phyloP scores from a whole-genome alignment of 306 rosid species.

The Prunus dulcis region DNA sequence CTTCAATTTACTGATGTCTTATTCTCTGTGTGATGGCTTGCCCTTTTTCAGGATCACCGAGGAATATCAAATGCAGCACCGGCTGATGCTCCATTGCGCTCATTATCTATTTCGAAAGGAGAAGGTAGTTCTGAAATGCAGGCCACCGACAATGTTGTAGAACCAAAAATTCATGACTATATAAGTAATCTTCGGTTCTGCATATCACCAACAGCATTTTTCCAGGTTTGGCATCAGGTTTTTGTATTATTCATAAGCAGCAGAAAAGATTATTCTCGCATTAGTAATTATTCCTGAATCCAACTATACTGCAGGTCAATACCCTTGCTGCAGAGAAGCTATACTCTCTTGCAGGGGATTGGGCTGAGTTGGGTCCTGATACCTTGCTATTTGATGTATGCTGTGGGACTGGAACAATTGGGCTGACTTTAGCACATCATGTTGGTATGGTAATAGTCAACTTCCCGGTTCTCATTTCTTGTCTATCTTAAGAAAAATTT shows the following conservation, averaged over 20 bases:
- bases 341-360: constrained; percentile 94
- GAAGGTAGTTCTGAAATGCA: constrained; percentile 37
- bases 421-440: constrained; percentile 91
- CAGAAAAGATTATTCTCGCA: constrained; percentile 1
- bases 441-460: constrained; percentile 93
- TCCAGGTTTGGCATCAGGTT: constrained; percentile 55
- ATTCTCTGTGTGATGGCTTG: neutral
- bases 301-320: constrained; percentile 64
- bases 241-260: constrained; percentile 14
- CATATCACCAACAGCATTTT: constrained; percentile 95
- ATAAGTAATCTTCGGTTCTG: constrained; percentile 73
- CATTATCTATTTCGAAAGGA: constrained; percentile 40
- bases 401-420: constrained; percentile 98
- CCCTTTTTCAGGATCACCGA: constrained; percentile 66
- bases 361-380: constrained; percentile 90
- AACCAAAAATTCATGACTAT: constrained; percentile 76
- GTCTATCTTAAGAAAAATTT: neutral
- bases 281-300: constrained; percentile 10
- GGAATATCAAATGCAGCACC: constrained; percentile 96
- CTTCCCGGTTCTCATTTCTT: constrained; percentile 9
- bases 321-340: constrained; percentile 95
- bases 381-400: constrained; percentile 91
- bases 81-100: constrained; percentile 66
- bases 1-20: constrained; percentile 16
- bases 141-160: constrained; percentile 32